A percentile compares a stretch with the other conserved stretches of the same genome.
These are phyloP conservation scores for Fusarium vanettenii DNA, from an alignment of 2,329 filamentous ascomycete genomes.

Conservation along the genomic window DNA sequence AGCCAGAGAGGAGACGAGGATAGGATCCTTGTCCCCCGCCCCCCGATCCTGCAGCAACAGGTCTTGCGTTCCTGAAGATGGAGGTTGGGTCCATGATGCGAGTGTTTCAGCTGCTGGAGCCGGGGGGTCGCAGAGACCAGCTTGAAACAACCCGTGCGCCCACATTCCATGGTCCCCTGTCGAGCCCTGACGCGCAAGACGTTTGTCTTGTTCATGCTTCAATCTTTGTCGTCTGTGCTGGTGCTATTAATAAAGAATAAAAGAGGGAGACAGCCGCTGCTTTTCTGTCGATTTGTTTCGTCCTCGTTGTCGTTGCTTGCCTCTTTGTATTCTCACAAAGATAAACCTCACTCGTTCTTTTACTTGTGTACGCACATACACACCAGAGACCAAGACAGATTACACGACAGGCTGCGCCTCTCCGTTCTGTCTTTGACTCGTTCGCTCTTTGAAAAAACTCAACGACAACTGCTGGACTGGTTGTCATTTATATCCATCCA, in stretches of 20 bases:
- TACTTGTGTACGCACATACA: conserved; percentile 10
- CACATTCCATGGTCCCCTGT: conserved; percentile 29
- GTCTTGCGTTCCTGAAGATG: conserved; percentile 11
- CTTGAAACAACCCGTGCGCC: conserved; percentile 42
- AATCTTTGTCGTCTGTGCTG: not conserved
- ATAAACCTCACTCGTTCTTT: conserved; percentile 22
- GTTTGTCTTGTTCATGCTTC: conserved; percentile 11
- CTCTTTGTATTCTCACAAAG: conserved; percentile 23
- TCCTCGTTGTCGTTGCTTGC: conserved; percentile 3
- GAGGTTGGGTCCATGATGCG: conserved; percentile 8
- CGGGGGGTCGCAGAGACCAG: conserved; percentile 17
- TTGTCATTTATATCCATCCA: conserved; percentile 19
- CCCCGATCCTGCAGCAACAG: conserved; percentile 12
- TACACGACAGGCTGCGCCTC: conserved; percentile 40
- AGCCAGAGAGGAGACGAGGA: not conserved
- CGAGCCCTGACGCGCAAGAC: conserved; percentile 32
- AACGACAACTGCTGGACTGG: conserved; percentile 41
- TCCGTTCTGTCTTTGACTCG: conserved; percentile 13
- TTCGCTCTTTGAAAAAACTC: conserved; percentile 20
- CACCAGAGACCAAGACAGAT: conserved; percentile 17
- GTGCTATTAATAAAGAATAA: conserved; percentile 1
- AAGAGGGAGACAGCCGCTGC: conserved; percentile 25
- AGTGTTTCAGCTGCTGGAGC: conserved; percentile 41
- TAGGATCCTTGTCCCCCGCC: conserved; percentile 8
- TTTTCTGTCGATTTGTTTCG: not conserved